These are phyloP conservation scores for Aurinia saxatilis DNA, from an alignment of 345 rosid species.

Conservation along the genomic window DNA sequence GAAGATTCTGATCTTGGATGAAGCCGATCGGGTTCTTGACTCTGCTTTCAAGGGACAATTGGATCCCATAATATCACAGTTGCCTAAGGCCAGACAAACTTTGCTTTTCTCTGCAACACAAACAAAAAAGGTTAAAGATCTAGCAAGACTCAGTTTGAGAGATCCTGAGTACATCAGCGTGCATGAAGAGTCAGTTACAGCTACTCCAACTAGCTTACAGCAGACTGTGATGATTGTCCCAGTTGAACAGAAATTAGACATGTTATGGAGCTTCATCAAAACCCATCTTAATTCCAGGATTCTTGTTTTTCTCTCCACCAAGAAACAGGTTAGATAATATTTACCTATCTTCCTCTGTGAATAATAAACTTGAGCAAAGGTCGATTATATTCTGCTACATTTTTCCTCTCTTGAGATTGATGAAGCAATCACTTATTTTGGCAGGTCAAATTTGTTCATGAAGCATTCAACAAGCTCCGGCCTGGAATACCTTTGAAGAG, in stretches of 20 bases:
- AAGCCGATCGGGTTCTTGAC: conserved; percentile 98
- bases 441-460: conserved; percentile 87
- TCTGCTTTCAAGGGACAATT: conserved; percentile 73
- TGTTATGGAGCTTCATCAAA: conserved; percentile 91
- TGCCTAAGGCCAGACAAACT: conserved; percentile 77
- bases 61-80: conserved; percentile 84
- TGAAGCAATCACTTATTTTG: neutral
- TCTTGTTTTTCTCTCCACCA: conserved; percentile 87
- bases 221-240: conserved; percentile 86
- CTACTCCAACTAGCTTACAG: conserved; percentile 73
- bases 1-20: conserved; percentile 92
- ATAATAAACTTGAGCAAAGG: neutral
- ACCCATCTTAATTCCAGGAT: conserved; percentile 69
- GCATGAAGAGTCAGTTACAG: conserved; percentile 70
- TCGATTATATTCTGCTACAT: neutral
- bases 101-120: conserved; percentile 95
- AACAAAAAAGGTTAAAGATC: conserved; percentile 89
- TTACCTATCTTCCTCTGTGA: neutral
- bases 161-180: conserved; percentile 93
- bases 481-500: conserved; percentile 94
- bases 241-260: conserved; percentile 79
- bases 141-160: conserved; percentile 93
- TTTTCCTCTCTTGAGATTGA: neutral
- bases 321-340: conserved; percentile 66
- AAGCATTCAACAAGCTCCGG: conserved; percentile 86